These are phyloP conservation scores for Ceratocystis papillata DNA, from an alignment of 2,329 filamentous ascomycete species.

Conservation along the genomic window DNA sequence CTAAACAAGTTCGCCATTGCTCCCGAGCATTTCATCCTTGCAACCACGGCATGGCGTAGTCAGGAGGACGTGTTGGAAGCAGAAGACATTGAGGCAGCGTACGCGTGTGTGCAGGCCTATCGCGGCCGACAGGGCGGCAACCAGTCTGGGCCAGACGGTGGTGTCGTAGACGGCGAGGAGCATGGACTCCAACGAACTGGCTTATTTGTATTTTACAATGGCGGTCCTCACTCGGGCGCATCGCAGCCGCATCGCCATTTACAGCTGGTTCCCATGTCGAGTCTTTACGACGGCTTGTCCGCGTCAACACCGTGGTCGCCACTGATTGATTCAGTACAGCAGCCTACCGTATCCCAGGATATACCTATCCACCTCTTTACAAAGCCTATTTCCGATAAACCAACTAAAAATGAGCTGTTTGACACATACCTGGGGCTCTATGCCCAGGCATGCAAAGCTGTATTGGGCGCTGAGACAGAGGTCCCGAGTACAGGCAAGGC, in stretches of 20 bases:
- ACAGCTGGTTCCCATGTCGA: conserved; percentile 55
- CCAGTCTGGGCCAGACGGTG: conserved; percentile 24
- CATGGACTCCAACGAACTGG: neutral
- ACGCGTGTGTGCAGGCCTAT: conserved; percentile 52
- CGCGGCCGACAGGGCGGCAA: conserved; percentile 27
- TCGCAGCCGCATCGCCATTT: conserved; percentile 63
- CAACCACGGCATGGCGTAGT: conserved; percentile 51
- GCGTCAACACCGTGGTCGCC: conserved; percentile 37
- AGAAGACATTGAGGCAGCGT: conserved; percentile 50
- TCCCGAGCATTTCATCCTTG: conserved; percentile 59
- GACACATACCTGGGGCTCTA: conserved; percentile 41
- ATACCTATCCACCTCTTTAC: conserved; percentile 40
- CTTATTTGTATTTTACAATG: conserved; percentile 61
- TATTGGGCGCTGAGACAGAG: conserved; percentile 27
- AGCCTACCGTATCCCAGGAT: conserved; percentile 18
- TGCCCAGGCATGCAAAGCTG: conserved; percentile 35
- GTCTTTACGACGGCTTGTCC: conserved; percentile 47
- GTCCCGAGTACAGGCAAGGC: conserved; percentile 34
- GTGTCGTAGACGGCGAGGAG: conserved; percentile 27
- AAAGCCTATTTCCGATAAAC: conserved; percentile 32
- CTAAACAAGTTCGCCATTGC: conserved; percentile 68
- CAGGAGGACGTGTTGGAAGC: conserved; percentile 54
- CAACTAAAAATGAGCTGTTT: conserved; percentile 33
- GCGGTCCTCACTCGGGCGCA: conserved; percentile 55
- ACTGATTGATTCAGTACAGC: conserved; percentile 36